phyloP scores from a whole-genome alignment of 495 filamentous ascomycete species.

The Penicillium bovifimosum region DNA sequence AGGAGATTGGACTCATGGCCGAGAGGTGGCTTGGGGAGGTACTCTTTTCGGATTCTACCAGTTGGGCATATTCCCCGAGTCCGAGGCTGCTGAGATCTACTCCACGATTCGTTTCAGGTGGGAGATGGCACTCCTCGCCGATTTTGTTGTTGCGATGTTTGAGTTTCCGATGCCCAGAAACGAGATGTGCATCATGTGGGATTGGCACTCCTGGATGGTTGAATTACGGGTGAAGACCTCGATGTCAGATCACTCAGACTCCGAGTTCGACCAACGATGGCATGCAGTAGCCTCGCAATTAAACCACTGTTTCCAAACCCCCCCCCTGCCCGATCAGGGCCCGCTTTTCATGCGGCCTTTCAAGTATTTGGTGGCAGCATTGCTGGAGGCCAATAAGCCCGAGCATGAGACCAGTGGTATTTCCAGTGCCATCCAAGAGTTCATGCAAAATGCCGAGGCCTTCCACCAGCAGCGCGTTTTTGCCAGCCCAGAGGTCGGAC shows the following conservation, averaged over 20 bases:
- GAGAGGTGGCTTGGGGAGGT: background rate
- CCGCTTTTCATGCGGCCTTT: background rate
- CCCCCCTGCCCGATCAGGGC: background rate
- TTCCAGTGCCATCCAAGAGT: background rate
- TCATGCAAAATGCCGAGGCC: background rate
- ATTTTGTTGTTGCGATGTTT: background rate
- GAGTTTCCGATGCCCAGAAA: background rate
- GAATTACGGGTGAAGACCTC: background rate
- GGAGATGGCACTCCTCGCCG: background rate
- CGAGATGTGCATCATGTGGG: constrained; percentile 1
- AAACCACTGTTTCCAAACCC: too few species aligned
- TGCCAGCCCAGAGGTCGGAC: constrained; percentile 1
- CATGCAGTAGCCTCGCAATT: too few species aligned
- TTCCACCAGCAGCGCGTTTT: background rate
- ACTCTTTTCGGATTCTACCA: background rate
- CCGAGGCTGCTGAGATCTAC: background rate
- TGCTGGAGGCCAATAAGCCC: background rate
- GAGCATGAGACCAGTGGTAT: background rate
- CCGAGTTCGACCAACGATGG: too few species aligned
- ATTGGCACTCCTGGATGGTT: background rate
- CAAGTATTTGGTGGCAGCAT: background rate
- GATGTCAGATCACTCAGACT: too few species aligned
- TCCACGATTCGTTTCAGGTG: background rate
- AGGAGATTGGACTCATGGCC: background rate
- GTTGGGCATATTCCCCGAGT: background rate